These are phyloP conservation scores for Saposhnikovia divaricata DNA, from an alignment of 129 eudicot species.

Conservation along the genomic window DNA sequence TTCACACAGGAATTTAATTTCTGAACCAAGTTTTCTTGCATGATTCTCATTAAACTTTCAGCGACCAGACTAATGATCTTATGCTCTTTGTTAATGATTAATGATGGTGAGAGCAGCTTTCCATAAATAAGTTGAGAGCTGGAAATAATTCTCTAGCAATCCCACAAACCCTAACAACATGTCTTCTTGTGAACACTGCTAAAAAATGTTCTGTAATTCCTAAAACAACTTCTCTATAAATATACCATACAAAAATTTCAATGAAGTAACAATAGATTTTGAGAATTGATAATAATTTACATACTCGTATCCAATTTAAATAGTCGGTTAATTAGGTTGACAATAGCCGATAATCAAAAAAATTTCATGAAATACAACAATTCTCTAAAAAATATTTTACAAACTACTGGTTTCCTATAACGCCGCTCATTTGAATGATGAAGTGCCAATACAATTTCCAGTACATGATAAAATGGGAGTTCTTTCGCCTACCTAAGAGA, in stretches of 20 bases:
- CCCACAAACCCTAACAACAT: no score
- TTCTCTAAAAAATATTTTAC: not conserved
- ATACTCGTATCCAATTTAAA: not conserved
- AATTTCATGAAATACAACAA: not conserved
- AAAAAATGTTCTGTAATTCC: no score
- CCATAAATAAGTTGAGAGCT: no score
- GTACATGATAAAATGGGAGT: not conserved
- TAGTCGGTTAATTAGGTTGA: not conserved
- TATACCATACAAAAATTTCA: not conserved
- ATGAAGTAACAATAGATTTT: not conserved
- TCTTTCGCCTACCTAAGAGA: not conserved
- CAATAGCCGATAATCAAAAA: constrained; percentile 1
- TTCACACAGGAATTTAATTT: no score
- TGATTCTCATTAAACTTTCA: no score
- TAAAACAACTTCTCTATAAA: no score
- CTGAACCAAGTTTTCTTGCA: no score
- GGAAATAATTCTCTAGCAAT: no score
- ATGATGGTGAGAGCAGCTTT: no score
- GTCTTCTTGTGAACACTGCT: no score
- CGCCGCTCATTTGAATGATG: not conserved
- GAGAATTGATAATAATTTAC: not conserved
- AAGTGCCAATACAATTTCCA: not conserved
- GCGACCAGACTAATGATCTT: no score
- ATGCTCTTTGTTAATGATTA: no score
- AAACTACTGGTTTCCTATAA: not conserved